Percentiles rank a stretch among this genome's conserved stretches.
These are phyloP conservation scores for Rhodotorula toruloides DNA, from an alignment of 768 basidiomycete genomes.

Conservation along the genomic window DNA sequence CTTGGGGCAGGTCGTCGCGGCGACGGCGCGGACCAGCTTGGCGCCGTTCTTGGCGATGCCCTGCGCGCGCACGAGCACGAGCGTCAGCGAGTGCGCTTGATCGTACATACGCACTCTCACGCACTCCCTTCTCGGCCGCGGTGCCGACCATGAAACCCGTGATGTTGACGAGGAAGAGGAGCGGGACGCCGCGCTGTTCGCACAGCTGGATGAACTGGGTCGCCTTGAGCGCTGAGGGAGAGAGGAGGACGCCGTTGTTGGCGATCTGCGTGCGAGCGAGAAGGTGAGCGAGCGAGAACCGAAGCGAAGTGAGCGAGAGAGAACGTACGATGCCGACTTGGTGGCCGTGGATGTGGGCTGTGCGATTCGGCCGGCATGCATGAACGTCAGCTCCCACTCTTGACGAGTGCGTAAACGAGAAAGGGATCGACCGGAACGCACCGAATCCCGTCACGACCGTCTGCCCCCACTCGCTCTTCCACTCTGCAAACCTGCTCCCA, in stretches of 20 bases:
- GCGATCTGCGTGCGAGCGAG: constrained; percentile 51
- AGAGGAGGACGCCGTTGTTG: constrained; percentile 92
- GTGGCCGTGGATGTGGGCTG: constrained; percentile 76
- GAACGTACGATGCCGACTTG: constrained; percentile 68
- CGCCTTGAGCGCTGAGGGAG: constrained; percentile 85
- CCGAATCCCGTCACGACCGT: constrained; percentile 71
- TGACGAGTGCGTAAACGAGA: background rate
- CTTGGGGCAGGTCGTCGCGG: constrained; percentile 89
- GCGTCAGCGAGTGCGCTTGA: background rate
- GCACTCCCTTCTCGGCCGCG: constrained; percentile 77
- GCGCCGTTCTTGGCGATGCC: constrained; percentile 91
- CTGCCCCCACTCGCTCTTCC: constrained; percentile 90
- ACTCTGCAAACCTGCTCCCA: constrained; percentile 84
- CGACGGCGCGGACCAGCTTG: constrained; percentile 94
- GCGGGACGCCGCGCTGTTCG: constrained; percentile 79
- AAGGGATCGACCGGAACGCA: background rate
- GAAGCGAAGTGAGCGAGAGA: background rate
- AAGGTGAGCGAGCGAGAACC: background rate
- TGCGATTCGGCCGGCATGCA: too few species aligned
- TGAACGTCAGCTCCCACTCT: constrained; percentile 52
- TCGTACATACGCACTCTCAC: background rate
- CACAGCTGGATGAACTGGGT: constrained; percentile 94
- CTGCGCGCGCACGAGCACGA: background rate
- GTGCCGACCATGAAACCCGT: constrained; percentile 97
- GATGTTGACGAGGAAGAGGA: constrained; percentile 93